phyloP scores from a whole-genome alignment of 2,329 filamentous ascomycete genomes.

The Aspergillus vadensis region DNA sequence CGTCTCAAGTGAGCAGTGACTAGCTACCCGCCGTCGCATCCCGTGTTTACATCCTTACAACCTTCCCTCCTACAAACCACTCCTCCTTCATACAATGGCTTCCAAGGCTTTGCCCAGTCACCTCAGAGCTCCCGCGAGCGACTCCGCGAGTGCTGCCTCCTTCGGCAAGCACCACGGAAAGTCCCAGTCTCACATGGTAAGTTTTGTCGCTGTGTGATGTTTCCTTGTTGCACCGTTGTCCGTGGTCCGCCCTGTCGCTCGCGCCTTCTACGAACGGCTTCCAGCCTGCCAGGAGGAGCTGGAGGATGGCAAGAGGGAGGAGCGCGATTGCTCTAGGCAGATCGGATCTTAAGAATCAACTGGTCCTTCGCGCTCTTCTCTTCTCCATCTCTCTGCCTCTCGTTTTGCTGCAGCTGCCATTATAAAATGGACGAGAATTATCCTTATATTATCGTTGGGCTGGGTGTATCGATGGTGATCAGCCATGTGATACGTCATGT shows the following conservation, averaged over 20 bases:
- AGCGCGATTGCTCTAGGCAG: not conserved
- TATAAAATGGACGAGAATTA: too few species aligned
- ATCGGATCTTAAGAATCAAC: not conserved
- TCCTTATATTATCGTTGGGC: too few species aligned
- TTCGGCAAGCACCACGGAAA: conserved; percentile 57
- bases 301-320: not conserved
- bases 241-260: not conserved
- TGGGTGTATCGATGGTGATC: too few species aligned
- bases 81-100: conserved; percentile 59
- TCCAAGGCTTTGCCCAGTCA: conserved; percentile 79
- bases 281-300: not conserved
- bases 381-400: not conserved
- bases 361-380: not conserved
- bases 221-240: not conserved
- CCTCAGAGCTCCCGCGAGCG: conserved; percentile 65
- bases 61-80: conserved; percentile 2
- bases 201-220: conserved; percentile 25
- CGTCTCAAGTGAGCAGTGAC: conserved; percentile 6
- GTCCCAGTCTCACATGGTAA: conserved; percentile 59
- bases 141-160: conserved; percentile 35
- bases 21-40: conserved; percentile 8
- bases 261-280: not conserved
- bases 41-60: conserved; percentile 11
- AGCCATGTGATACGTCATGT: too few species aligned
- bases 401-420: too few species aligned